Evolutionary conservation across 2,329 filamentous ascomycete species (phyloP).

Genomic region (Sporothrix humicola): DNA sequence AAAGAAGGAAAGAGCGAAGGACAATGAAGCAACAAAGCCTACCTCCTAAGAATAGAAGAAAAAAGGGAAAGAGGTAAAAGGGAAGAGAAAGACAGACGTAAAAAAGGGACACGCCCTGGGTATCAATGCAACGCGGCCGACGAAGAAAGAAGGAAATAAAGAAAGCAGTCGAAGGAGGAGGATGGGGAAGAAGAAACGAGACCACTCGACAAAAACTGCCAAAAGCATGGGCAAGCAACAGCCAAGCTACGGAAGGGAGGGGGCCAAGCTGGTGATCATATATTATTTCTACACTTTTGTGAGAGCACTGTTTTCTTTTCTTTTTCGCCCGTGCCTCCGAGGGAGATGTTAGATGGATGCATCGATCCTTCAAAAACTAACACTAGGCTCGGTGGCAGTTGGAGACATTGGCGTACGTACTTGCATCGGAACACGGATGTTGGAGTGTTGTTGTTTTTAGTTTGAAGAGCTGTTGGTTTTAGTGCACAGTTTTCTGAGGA

Average conservation of each 20-base stretch:
- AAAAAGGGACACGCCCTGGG: background rate
- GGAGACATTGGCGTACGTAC: background rate
- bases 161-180: background rate
- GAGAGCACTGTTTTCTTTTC: background rate
- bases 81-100: background rate
- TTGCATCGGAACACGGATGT: background rate
- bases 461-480: background rate
- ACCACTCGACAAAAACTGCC: background rate
- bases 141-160: background rate
- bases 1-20: background rate
- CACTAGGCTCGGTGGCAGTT: background rate
- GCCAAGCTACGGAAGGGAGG: slow-evolving; percentile 16
- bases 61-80: background rate
- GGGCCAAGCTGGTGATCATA: background rate
- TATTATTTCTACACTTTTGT: background rate
- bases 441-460: background rate
- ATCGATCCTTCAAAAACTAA: slow-evolving; percentile 9
- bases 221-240: background rate
- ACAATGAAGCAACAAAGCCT: background rate
- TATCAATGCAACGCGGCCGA: background rate
- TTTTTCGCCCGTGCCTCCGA: slow-evolving; percentile 11
- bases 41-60: background rate
- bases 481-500: background rate
- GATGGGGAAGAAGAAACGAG: no score
- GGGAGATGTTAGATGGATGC: background rate